Base-by-base conservation (phyloP, 139 green algal species). In the Chlamydomonas sphaeroides region DNA sequence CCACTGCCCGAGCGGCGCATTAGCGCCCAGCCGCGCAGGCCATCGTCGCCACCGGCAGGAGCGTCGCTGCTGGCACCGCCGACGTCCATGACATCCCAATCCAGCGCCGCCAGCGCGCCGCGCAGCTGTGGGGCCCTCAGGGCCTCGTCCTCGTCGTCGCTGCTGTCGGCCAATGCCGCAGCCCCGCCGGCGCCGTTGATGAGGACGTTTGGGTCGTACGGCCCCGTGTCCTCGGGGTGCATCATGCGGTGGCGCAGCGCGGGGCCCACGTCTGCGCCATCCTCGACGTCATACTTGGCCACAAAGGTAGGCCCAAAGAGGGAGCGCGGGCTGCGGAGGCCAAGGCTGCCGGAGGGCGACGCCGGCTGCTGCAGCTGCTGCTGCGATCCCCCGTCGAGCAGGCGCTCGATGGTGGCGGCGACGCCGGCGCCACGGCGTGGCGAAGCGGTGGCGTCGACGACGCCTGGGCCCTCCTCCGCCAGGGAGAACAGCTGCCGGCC, bases 221-320 rank as follows among this genome's bases (percentile, higher is more conserved):
- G 59, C 5, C 45, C 75, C 10, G 1, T 8, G 20, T 63, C 75
- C 1, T 72, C 75, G 5, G 75, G 75, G 42, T 82, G 61, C 10
- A n/a, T 0, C 1, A 32, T 42, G 21, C 75, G 61, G 45, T 73
- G 57, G n/a, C 61, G 75, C 14, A 82, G 63, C 0, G 75, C 75
- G 25, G 75, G 75, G 1, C 33, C 75, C 1, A 82, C 75, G 6
- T 63, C 61, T 42, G 69, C 30, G 14, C 75, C 75, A 30, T 82
- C 75, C 1, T 49, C 21, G 25, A 82, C 11, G 25, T 72, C 62
- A 26, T 49, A 82, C n/a, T n/a, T n/a, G n/a, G n/a, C n/a, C n/a
- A n/a, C n/a, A 3, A 65, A n/a, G 25, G 21, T 21, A 0, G 23
- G 65, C 8, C 8, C 41, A 3, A 0, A 11, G 63, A 17, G 0